Evolutionary conservation across 768 basidiomycete genomes (phyloP).

Genomic region (Tricholoma terreum): DNA sequence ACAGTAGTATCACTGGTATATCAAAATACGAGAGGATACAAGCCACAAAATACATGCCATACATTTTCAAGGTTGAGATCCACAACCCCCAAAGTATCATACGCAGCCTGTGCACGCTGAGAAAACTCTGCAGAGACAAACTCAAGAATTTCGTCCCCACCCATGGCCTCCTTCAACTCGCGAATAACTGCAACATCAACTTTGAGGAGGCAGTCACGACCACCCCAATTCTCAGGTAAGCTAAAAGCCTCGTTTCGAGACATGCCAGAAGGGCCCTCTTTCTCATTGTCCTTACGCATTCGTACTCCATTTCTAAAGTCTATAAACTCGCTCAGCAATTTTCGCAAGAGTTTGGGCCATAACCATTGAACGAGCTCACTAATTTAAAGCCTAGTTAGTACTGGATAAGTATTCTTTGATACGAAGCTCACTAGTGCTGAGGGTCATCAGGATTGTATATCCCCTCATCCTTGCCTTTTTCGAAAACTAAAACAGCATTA

Average conservation of each 20-base stretch:
- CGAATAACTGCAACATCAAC: constrained; percentile 21
- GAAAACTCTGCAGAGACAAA: constrained; percentile 31
- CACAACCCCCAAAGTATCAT: background rate
- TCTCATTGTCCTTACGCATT: constrained; percentile 28
- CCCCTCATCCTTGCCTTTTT: constrained; percentile 18
- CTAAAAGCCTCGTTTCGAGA: constrained; percentile 31
- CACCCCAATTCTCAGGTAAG: constrained; percentile 23
- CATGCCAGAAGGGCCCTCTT: constrained; percentile 32
- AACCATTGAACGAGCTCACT: constrained; percentile 28
- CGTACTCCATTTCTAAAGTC: constrained; percentile 20
- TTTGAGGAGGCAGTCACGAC: constrained; percentile 23
- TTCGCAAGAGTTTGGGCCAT: constrained; percentile 24
- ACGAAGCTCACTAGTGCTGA: constrained; percentile 25
- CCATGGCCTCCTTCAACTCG: constrained; percentile 28
- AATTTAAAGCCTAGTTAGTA: background rate
- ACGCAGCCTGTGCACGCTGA: constrained; percentile 1
- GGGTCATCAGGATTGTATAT: constrained; percentile 19
- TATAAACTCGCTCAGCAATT: constrained; percentile 11
- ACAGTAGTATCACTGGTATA: too few relatives aligned
- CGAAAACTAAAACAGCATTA: constrained; percentile 22
- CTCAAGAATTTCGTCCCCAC: constrained; percentile 26
- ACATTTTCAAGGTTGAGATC: constrained; percentile 6
- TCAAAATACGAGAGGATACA: constrained; percentile 1
- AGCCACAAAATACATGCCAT: constrained; percentile 5
- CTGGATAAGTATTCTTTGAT: background rate